phyloP scores from a whole-genome alignment of 371 early-diverging fungal genomes.

The Syncephalastrum racemosum region DNA sequence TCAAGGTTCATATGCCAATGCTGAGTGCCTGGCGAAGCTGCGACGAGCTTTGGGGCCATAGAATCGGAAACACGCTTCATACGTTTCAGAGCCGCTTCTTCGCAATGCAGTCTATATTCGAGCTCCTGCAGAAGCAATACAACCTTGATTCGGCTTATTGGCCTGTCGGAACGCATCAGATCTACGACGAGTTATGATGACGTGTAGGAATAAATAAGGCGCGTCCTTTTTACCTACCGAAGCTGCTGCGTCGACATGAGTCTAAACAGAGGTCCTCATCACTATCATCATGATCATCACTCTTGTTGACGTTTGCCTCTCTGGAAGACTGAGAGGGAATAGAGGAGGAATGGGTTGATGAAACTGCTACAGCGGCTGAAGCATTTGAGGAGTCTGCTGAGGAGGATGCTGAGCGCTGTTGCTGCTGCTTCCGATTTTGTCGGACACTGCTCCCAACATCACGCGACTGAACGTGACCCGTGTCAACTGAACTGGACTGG shows the following conservation, averaged over 20 bases:
- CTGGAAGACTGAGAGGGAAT: background rate
- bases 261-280: background rate
- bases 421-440: background rate
- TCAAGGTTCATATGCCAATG: conserved; percentile 60
- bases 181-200: conserved; percentile 30
- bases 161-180: conserved; percentile 71
- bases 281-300: too few species aligned
- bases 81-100: conserved; percentile 82
- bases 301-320: too few species aligned
- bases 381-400: too few species aligned
- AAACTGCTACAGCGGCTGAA: background rate
- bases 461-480: background rate
- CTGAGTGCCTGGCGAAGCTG: conserved; percentile 33
- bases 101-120: conserved; percentile 83
- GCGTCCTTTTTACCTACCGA: background rate
- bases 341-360: background rate
- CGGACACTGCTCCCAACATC: background rate
- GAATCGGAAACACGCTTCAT: conserved; percentile 28
- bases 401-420: background rate
- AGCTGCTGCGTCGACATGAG: conserved; percentile 1
- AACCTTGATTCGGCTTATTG: conserved; percentile 82
- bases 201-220: too few species aligned
- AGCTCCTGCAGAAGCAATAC: conserved; percentile 80
- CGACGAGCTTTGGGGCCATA: background rate
- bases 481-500: background rate